Conservation (phyloP, 1,139 yeast genomes). For the Taphrina betulina region DNA sequence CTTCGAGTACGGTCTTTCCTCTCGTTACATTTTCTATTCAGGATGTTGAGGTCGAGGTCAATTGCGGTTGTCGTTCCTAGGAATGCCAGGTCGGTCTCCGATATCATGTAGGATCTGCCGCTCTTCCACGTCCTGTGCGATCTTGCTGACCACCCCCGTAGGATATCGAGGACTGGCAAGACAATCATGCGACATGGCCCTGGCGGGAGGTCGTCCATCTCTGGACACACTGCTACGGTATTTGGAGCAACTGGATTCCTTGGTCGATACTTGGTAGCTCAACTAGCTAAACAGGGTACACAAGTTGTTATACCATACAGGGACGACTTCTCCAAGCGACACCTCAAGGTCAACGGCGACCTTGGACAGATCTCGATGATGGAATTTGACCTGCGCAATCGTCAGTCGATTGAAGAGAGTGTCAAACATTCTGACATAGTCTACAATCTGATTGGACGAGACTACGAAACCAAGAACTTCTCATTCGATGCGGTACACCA, state of each 20-base stretch:
- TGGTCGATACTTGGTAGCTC: slow-evolving; percentile 70
- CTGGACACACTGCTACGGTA: slow-evolving; percentile 89
- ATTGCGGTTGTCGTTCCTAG: slow-evolving; percentile 6
- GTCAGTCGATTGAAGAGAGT: slow-evolving; percentile 71
- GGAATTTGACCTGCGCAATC: slow-evolving; percentile 78
- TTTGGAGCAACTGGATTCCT: slow-evolving; percentile 81
- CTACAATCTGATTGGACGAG: slow-evolving; percentile 75
- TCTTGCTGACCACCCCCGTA: slow-evolving; percentile 44
- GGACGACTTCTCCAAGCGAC: slow-evolving; percentile 76
- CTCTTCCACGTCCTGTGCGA: not conserved
- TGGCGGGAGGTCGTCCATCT: slow-evolving; percentile 80
- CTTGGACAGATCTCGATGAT: slow-evolving; percentile 69
- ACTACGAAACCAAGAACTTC: slow-evolving; percentile 70
- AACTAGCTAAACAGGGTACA: slow-evolving; percentile 67
- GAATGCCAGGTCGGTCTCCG: slow-evolving; percentile 26
- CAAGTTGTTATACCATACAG: slow-evolving; percentile 73
- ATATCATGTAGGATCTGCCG: slow-evolving; percentile 18
- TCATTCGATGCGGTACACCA: slow-evolving; percentile 78
- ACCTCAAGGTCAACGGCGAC: slow-evolving; percentile 79
- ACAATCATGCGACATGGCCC: slow-evolving; percentile 66
- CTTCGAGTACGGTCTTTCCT: too few species aligned
- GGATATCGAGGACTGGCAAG: slow-evolving; percentile 74
- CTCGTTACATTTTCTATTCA: too few species aligned
- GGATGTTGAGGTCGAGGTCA: slow-evolving; percentile 18
- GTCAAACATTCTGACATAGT: slow-evolving; percentile 83